Evolutionary conservation across 83 land plant genomes (phyloP).

Genomic region (Larix sibirica): DNA sequence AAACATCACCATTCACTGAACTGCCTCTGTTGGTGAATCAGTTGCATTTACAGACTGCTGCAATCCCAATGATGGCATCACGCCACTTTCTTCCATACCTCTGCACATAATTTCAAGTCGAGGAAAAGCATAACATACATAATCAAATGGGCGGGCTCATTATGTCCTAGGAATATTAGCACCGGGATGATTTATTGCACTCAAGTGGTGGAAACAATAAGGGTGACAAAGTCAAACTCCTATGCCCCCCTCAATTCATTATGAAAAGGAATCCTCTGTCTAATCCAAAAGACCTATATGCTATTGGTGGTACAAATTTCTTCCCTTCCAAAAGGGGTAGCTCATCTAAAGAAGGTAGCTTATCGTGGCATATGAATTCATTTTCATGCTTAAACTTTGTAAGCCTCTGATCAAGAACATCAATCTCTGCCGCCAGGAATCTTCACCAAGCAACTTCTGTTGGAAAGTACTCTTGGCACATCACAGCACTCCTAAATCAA

Average conservation of each 20-base stretch:
- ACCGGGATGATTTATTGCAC: no score
- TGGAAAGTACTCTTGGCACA: conserved; percentile 38
- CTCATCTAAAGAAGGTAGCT: conserved; percentile 44
- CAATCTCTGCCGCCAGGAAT: conserved; percentile 40
- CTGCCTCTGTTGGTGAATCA: no score
- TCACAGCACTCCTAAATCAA: conserved; percentile 63
- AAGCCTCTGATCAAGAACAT: conserved; percentile 43
- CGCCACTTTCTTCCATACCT: no score
- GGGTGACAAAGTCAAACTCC: no score
- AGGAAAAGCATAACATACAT: no score
- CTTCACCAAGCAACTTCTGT: conserved; percentile 46
- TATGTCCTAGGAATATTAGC: no score
- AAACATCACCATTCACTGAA: no score
- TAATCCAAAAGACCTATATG: conserved; percentile 51
- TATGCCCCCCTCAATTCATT: background rate
- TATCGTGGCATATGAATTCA: conserved; percentile 73
- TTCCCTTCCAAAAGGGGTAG: conserved; percentile 61
- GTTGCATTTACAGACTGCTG: no score
- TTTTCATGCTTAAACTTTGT: conserved; percentile 67
- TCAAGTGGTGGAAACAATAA: no score
- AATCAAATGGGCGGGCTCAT: no score
- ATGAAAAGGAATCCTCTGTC: conserved; percentile 57
- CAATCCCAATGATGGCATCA: no score
- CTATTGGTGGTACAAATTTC: conserved; percentile 45
- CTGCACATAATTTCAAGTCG: no score